Percentiles rank a stretch among this genome's conserved stretches.
phyloP scores from a whole-genome alignment of 78 protist genomes.

The Protostelium mycophagum region DNA sequence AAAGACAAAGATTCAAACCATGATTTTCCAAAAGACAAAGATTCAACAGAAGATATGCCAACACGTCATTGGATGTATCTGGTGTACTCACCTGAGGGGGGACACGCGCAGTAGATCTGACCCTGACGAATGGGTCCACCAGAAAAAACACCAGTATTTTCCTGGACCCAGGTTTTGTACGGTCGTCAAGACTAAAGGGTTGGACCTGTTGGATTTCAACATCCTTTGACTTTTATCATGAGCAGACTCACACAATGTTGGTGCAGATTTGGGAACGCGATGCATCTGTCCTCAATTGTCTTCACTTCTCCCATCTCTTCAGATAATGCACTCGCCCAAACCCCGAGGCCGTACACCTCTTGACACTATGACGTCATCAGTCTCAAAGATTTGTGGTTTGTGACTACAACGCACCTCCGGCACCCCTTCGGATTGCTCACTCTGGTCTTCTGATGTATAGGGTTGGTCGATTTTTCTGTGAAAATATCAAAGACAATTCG shows the following conservation, averaged over 20 bases:
- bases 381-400: neutral
- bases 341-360: neutral
- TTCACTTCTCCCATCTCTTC: conserved; percentile 9
- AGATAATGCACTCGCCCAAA: neutral
- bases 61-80: no score
- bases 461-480: conserved; percentile 2
- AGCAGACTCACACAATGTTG: conserved; percentile 40
- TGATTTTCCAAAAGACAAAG: neutral
- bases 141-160: conserved; percentile 31
- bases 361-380: conserved; percentile 1
- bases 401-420: neutral
- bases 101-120: neutral
- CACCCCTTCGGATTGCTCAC: neutral
- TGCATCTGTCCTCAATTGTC: conserved; percentile 21
- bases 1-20: neutral
- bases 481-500: no score
- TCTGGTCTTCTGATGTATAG: neutral
- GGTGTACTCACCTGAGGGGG: conserved; percentile 12
- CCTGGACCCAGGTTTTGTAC: conserved; percentile 14
- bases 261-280: conserved; percentile 39
- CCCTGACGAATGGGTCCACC: conserved; percentile 18
- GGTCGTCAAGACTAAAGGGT: neutral
- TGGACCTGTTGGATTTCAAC: neutral
- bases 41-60: neutral
- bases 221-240: neutral